Conservation (phyloP, 1,139 yeast genomes). For the Spathaspora jeffriesii region DNA sequence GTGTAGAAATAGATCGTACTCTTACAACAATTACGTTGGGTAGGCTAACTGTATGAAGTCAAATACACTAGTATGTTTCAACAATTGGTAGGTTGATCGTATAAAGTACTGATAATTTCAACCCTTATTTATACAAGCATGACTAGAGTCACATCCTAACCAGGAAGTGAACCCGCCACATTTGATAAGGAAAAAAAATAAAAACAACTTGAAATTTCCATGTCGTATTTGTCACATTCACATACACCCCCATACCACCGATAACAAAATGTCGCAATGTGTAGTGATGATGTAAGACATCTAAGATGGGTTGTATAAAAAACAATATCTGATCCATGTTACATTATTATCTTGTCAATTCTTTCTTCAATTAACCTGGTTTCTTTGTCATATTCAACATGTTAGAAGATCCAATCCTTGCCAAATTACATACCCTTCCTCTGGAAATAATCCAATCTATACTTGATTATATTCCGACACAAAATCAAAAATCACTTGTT, state of each 20-base stretch:
- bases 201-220: neutral
- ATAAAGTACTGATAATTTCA: no score
- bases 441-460: constrained; percentile 6
- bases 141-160: neutral
- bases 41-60: no score
- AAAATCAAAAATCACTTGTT: constrained; percentile 3
- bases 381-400: neutral
- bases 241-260: neutral
- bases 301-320: neutral
- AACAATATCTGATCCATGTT: neutral
- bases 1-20: no score
- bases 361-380: neutral
- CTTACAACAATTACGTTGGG: no score
- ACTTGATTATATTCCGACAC: constrained; percentile 4
- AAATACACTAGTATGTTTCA: no score
- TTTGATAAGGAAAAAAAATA: neutral
- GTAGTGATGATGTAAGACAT: neutral
- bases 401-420: constrained; percentile 4
- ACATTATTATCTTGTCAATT: neutral
- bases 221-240: neutral
- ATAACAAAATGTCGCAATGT: neutral
- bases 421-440: constrained; percentile 3
- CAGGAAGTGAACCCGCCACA: neutral
- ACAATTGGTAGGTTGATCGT: no score
- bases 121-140: no score